Conservation (phyloP, 2,329 filamentous ascomycete genomes). For the Trichoderma sp. region DNA sequence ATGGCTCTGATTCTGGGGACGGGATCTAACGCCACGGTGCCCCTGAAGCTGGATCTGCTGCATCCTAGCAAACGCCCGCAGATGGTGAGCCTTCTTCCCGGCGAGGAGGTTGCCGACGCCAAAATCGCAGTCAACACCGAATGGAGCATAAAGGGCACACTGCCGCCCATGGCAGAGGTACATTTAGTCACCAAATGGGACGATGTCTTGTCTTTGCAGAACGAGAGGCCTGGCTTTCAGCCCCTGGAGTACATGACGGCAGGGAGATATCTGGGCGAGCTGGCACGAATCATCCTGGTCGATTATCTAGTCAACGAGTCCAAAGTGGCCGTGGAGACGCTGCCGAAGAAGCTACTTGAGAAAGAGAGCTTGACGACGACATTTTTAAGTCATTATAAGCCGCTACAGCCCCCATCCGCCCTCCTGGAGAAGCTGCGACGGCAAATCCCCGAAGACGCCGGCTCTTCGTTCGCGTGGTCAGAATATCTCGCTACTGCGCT, state of each 20-base stretch:
- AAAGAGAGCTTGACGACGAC: slow-evolving; percentile 67
- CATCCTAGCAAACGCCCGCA: slow-evolving; percentile 59
- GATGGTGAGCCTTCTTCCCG: slow-evolving; percentile 48
- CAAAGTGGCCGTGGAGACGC: slow-evolving; percentile 37
- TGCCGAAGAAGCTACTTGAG: slow-evolving; percentile 55
- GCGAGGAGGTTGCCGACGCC: slow-evolving; percentile 46
- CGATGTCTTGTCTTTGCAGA: slow-evolving; percentile 59
- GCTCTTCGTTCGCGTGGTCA: slow-evolving; percentile 59
- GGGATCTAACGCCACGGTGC: slow-evolving; percentile 77
- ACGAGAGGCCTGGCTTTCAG: slow-evolving; percentile 72
- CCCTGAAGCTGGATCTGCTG: slow-evolving; percentile 61
- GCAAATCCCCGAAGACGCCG: slow-evolving; percentile 50
- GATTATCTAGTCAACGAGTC: slow-evolving; percentile 56
- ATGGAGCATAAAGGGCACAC: slow-evolving; percentile 76
- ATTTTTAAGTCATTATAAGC: slow-evolving; percentile 68
- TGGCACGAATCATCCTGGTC: slow-evolving; percentile 67
- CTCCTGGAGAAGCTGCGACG: slow-evolving; percentile 47
- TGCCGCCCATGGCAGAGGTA: slow-evolving; percentile 61
- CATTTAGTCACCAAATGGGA: slow-evolving; percentile 71
- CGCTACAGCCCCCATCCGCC: slow-evolving; percentile 40
- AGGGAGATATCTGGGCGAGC: slow-evolving; percentile 73
- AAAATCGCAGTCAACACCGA: slow-evolving; percentile 79
- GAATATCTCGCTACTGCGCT: slow-evolving; percentile 56
- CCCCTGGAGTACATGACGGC: slow-evolving; percentile 84
- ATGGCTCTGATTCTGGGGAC: slow-evolving; percentile 84